These are phyloP conservation scores for Akebia trifoliata DNA, from an alignment of 164 flowering plant species.

Conservation along the genomic window DNA sequence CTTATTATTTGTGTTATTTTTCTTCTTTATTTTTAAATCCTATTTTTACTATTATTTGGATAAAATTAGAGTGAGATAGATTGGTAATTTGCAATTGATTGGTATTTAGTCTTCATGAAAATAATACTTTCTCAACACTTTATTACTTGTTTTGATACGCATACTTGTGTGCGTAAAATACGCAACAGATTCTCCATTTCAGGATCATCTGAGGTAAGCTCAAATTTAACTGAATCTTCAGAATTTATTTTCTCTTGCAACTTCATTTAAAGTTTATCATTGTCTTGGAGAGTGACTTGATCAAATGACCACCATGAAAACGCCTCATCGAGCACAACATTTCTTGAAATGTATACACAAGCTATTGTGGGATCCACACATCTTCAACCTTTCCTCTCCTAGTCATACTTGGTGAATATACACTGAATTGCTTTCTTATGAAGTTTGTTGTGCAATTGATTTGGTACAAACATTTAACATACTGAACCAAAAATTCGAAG, in stretches of 20 bases:
- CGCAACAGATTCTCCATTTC: background rate
- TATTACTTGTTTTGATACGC: no score
- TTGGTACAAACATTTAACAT: constrained; percentile 18
- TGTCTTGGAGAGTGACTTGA: no score
- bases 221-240: background rate
- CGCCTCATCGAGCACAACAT: no score
- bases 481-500: constrained; percentile 3
- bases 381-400: constrained; percentile 24
- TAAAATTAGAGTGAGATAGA: no score
- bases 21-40: no score
- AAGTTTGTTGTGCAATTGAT: no score
- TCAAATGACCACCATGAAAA: constrained; percentile 23
- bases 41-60: no score
- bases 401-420: constrained; percentile 19
- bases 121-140: no score
- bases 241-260: background rate
- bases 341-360: constrained; percentile 2
- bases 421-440: constrained; percentile 13
- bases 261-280: background rate
- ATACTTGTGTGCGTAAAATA: no score
- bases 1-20: no score
- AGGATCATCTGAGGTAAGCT: background rate
- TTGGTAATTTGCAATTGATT: no score
- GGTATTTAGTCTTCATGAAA: no score
- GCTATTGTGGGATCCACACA: constrained; percentile 18